Base-by-base conservation (phyloP, 495 filamentous ascomycete genomes). In the Hypomontagnella submonticulosa region DNA sequence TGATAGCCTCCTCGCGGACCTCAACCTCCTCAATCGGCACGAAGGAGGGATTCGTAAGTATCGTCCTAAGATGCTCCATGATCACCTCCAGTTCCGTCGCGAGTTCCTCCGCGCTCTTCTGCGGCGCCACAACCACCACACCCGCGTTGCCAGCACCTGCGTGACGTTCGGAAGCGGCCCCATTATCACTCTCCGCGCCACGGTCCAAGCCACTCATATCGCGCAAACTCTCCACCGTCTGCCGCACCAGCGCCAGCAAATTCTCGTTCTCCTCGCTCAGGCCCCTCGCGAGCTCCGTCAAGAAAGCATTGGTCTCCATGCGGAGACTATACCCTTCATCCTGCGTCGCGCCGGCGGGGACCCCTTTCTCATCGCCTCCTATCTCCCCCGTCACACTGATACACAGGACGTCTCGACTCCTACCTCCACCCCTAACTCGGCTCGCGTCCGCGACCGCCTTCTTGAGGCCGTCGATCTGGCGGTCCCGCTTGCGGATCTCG, bases 11-110 rank as follows among this genome's bases (percentile, higher is more conserved):
- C 59, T 99, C 94, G 27, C 94, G 85, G 13, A 93, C 79, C 60
- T 93, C 91, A 5, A 97, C 91, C 74, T 97, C 84, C 71, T 98
- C 96, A n/a, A 99, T 83, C 0, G 95, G 91, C 30, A 97, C 95
- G 75, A 98, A 99, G 7, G 91, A 94, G 4, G 95, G 95, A 63
- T 97, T 97, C 9, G 93, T 97, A 23, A 99, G 80, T 34, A 99
- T 81, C 3, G 83, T 90, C 62, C 88, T 85, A 46, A 98, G 80
- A 63, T 95, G 91, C 49, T 90, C 87, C 57, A 98, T 81, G 1
- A 94, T 87, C 3, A 75, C 75, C 20, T 92, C 88, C 76, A 97
- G 84, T 54, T 94, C 89, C 5, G 72, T 63, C 0, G 90, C 86
- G 40, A 98, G 77, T 20, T 88, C 87, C 46, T 92, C 90, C 3